Conservation (phyloP, 345 rosid genomes). For the Triadica sebifera region DNA sequence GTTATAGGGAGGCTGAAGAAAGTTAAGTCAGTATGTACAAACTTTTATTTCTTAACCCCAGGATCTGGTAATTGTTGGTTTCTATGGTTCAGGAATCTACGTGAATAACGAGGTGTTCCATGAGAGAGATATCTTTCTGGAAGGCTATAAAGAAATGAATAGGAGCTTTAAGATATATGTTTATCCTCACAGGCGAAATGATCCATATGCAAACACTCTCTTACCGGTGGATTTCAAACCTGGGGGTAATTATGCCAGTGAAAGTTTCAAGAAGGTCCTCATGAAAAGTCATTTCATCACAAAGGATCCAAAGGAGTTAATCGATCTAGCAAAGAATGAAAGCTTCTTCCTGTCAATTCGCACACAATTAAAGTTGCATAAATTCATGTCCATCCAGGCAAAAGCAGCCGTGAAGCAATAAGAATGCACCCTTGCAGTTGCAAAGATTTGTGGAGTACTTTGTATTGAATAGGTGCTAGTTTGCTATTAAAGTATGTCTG, state of each 20-base stretch:
- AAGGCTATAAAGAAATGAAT: slow-evolving; percentile 52
- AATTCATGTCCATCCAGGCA: neutral
- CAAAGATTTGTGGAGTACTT: neutral
- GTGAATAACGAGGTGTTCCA: slow-evolving; percentile 42
- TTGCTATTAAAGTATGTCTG: neutral
- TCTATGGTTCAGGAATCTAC: slow-evolving; percentile 42
- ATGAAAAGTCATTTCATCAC: slow-evolving; percentile 51
- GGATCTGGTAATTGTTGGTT: slow-evolving; percentile 33
- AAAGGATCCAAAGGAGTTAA: slow-evolving; percentile 49
- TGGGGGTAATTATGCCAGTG: slow-evolving; percentile 55
- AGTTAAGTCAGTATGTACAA: neutral
- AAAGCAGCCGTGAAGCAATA: neutral
- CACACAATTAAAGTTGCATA: neutral
- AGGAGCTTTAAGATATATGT: slow-evolving; percentile 55
- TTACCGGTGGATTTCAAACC: slow-evolving; percentile 48
- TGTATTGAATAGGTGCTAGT: neutral
- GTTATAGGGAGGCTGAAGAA: neutral
- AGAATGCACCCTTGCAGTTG: neutral
- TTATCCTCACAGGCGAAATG: slow-evolving; percentile 48
- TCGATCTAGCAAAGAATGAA: slow-evolving; percentile 55
- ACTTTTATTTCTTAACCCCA: slow-evolving; percentile 9
- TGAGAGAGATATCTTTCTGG: slow-evolving; percentile 45
- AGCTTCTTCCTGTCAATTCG: slow-evolving; percentile 44
- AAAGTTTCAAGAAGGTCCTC: slow-evolving; percentile 54
- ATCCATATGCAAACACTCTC: slow-evolving; percentile 46